Conservation (phyloP, 257 asterid species). For the Scutellaria galericulata region DNA sequence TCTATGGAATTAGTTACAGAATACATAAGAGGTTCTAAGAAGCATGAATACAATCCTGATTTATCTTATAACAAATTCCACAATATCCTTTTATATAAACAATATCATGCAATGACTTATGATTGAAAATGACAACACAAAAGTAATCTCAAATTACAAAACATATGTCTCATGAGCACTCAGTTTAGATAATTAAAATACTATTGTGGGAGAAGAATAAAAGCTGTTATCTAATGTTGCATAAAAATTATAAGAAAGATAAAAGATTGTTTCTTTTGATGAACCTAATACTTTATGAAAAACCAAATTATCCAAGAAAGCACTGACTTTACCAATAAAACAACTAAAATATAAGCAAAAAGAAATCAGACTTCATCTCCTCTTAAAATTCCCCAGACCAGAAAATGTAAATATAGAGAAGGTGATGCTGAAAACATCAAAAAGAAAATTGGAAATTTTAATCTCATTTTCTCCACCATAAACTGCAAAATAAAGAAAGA, state of each 20-base stretch:
- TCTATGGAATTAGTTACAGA: not conserved
- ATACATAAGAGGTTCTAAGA: too few relatives aligned
- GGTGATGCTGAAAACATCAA: not conserved
- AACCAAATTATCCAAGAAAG: not conserved
- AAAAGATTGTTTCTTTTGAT: not conserved
- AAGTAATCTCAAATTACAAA: not conserved
- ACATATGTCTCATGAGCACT: not conserved
- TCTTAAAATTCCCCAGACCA: slow-evolving; percentile 7
- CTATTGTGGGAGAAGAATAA: not conserved
- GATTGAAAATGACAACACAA: not conserved
- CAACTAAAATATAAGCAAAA: not conserved
- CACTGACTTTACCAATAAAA: not conserved
- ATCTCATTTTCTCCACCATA: not conserved
- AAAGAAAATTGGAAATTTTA: too few relatives aligned
- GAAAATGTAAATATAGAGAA: not conserved
- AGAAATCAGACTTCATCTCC: not conserved
- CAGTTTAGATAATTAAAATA: not conserved
- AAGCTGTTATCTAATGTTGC: not conserved
- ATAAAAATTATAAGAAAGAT: not conserved
- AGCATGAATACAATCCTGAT: not conserved
- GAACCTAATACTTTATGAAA: not conserved
- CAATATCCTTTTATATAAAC: too few relatives aligned
- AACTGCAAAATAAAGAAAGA: not conserved
- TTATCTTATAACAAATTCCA: too few relatives aligned
- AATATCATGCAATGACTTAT: too few relatives aligned